phyloP scores from a whole-genome alignment of 2,329 filamentous ascomycete species.

The Beauveria varroae region DNA sequence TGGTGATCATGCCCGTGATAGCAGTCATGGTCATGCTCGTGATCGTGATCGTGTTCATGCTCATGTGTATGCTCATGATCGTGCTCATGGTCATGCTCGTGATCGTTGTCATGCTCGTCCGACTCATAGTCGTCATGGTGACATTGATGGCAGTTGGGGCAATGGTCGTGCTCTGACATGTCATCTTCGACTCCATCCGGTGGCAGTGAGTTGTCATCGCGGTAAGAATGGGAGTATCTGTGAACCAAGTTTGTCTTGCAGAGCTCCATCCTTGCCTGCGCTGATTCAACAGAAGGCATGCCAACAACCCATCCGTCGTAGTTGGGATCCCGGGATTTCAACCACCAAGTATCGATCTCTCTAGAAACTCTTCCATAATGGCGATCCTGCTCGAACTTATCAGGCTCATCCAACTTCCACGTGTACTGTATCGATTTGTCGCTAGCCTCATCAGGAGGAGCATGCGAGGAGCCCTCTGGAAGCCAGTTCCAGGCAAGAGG shows the following conservation, averaged over 20 bases:
- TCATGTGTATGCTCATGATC: slow-evolving; percentile 12
- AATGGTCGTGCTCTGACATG: slow-evolving; percentile 29
- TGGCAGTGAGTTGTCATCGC: slow-evolving; percentile 31
- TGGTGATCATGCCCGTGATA: slow-evolving; percentile 22
- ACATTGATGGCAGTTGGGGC: slow-evolving; percentile 15
- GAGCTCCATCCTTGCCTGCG: slow-evolving; percentile 47
- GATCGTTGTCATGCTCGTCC: slow-evolving; percentile 41
- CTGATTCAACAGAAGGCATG: slow-evolving; percentile 55
- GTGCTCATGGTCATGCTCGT: slow-evolving; percentile 23
- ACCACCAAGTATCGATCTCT: slow-evolving; percentile 60
- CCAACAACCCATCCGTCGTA: slow-evolving; percentile 49
- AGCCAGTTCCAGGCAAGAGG: slow-evolving; percentile 51
- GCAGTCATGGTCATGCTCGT: slow-evolving; percentile 15
- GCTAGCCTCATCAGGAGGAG: slow-evolving; percentile 26
- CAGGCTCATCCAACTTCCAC: slow-evolving; percentile 44
- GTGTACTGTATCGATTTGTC: slow-evolving; percentile 38
- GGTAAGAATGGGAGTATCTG: slow-evolving; percentile 42
- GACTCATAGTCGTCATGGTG: slow-evolving; percentile 38
- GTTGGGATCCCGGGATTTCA: slow-evolving; percentile 51
- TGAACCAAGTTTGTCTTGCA: slow-evolving; percentile 54
- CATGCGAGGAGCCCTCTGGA: slow-evolving; percentile 29
- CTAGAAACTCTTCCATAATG: slow-evolving; percentile 54
- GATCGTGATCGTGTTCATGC: slow-evolving; percentile 13
- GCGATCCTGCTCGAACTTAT: slow-evolving; percentile 53
- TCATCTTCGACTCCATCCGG: slow-evolving; percentile 31